Evolutionary conservation across 768 basidiomycete species (phyloP).

Genomic region (Hygrocybe coccinea): DNA sequence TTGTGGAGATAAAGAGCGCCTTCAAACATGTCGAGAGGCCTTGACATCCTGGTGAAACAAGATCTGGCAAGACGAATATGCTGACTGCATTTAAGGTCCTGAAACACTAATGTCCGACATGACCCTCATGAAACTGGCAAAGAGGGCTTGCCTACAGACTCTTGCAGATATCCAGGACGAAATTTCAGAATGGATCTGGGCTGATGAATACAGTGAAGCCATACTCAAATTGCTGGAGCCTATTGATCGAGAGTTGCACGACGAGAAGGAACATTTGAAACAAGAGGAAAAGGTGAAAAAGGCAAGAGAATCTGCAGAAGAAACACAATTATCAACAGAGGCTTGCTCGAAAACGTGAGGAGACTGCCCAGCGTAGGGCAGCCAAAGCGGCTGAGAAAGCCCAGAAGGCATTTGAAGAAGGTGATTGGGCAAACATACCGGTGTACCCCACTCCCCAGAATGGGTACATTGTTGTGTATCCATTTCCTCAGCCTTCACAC

Average conservation of each 20-base stretch:
- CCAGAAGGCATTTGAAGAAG: neutral
- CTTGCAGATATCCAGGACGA: conserved; percentile 12
- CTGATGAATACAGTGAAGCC: conserved; percentile 16
- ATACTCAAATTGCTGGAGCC: conserved; percentile 15
- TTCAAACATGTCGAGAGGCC: neutral
- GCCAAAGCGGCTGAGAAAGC: neutral
- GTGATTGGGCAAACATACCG: neutral
- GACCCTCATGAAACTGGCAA: neutral
- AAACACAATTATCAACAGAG: conserved; percentile 3
- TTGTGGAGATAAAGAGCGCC: neutral
- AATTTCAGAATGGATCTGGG: conserved; percentile 11
- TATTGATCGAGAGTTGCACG: conserved; percentile 9
- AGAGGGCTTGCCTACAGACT: conserved; percentile 3
- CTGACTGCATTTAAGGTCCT: neutral
- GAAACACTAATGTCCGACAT: neutral
- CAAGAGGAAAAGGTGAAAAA: conserved; percentile 4
- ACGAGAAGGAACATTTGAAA: conserved; percentile 9
- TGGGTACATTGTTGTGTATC: neutral
- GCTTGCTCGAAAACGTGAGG: neutral
- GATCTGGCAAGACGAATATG: neutral
- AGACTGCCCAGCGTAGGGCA: neutral
- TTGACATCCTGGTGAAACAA: neutral
- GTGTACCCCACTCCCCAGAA: neutral
- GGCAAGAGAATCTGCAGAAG: conserved; percentile 6
- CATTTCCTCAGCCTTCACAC: neutral